phyloP scores from a whole-genome alignment of 352 stramenopile genomes.

The Phytophthora sp. region DNA sequence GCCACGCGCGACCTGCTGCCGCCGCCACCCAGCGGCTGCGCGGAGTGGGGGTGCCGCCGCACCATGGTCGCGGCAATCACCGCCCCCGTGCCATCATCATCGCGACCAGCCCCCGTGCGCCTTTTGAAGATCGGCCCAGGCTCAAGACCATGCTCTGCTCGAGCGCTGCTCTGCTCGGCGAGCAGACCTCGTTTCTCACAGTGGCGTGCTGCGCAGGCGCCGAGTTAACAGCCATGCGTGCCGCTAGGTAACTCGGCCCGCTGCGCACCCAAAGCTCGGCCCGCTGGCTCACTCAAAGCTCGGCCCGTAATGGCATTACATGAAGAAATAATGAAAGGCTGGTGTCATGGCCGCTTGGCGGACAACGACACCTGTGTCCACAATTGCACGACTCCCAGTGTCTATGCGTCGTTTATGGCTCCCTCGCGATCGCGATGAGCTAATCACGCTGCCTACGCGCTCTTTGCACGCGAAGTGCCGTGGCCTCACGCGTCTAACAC shows the following conservation, averaged over 20 bases:
- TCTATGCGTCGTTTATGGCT: constrained; percentile 24
- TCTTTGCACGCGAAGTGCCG: too few relatives aligned
- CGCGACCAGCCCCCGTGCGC: neutral
- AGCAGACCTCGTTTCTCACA: constrained; percentile 11
- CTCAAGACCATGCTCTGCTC: neutral
- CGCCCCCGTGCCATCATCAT: neutral
- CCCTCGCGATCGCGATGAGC: neutral
- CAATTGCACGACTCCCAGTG: constrained; percentile 15
- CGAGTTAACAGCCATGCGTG: neutral
- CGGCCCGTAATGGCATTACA: too few relatives aligned
- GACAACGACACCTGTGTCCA: neutral
- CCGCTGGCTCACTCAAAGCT: too few relatives aligned
- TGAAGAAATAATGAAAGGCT: too few relatives aligned
- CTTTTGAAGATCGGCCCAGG: constrained; percentile 22
- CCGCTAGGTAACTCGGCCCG: too few relatives aligned
- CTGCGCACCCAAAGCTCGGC: too few relatives aligned
- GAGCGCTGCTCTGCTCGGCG: too few relatives aligned
- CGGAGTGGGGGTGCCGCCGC: neutral
- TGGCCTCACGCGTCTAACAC: too few relatives aligned
- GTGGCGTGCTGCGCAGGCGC: neutral
- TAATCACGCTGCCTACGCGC: constrained; percentile 13
- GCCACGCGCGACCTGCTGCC: constrained; percentile 4
- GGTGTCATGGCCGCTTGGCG: too few relatives aligned
- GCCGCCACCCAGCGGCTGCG: neutral
- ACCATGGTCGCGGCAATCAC: neutral